These are phyloP conservation scores for Leccinum variicolor DNA, from an alignment of 768 basidiomycete species.

Conservation along the genomic window DNA sequence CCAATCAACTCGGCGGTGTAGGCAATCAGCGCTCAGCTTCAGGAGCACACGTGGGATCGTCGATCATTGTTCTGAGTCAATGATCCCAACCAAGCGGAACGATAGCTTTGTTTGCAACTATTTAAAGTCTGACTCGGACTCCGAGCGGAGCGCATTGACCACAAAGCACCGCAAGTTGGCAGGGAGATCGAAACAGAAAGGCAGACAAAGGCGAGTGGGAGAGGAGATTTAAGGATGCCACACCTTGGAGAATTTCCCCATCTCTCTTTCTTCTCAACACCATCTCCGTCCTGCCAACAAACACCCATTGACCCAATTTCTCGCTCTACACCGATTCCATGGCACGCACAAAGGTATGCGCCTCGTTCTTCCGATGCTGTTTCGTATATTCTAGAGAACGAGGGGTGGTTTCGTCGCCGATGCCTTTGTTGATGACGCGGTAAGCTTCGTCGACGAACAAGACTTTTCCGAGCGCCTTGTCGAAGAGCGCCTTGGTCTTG, in stretches of 20 bases:
- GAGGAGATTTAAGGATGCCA: slow-evolving; percentile 14
- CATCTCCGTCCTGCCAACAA: too few species aligned
- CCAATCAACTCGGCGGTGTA: neutral
- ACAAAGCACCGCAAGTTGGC: slow-evolving; percentile 25
- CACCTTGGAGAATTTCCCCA: slow-evolving; percentile 1
- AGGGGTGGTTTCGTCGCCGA: slow-evolving; percentile 3
- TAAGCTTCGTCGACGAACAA: too few species aligned
- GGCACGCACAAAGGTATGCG: slow-evolving; percentile 62
- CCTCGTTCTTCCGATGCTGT: neutral
- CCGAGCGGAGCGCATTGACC: slow-evolving; percentile 26
- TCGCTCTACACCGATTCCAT: slow-evolving; percentile 35
- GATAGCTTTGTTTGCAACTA: slow-evolving; percentile 5
- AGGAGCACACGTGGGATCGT: neutral
- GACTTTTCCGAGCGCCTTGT: too few species aligned
- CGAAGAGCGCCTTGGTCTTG: neutral
- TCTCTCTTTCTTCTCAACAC: slow-evolving; percentile 15
- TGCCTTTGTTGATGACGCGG: slow-evolving; percentile 2
- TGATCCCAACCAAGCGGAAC: too few species aligned
- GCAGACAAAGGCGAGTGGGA: neutral
- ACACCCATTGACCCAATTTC: neutral
- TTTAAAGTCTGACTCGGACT: slow-evolving; percentile 1
- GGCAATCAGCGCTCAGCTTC: too few species aligned
- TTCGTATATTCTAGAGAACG: neutral
- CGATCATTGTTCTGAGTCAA: too few species aligned
- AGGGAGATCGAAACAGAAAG: slow-evolving; percentile 15